Conservation (phyloP, 192 early-diverging fungal genomes). For the Linnemannia hyalina region DNA sequence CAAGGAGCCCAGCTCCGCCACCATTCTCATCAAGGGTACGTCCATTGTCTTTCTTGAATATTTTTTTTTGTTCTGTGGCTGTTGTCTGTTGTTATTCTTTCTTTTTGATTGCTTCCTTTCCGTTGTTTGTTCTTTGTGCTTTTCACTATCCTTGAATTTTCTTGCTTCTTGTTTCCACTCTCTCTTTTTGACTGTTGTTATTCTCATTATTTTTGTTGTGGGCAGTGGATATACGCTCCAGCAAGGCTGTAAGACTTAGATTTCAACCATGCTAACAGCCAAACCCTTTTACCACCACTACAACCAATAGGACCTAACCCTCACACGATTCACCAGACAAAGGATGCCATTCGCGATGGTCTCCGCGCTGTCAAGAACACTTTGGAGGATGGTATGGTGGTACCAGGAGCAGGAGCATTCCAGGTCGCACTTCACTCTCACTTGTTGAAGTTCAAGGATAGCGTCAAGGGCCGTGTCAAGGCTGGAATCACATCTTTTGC, state of each 20-base stretch:
- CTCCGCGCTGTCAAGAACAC: constrained; percentile 98
- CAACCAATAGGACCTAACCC: constrained; percentile 79
- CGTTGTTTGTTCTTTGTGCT: not conserved
- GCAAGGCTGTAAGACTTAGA: too few relatives aligned
- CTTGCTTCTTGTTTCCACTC: not conserved
- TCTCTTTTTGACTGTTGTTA: not conserved
- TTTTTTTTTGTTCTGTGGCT: not conserved
- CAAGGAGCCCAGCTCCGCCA: constrained; percentile 89
- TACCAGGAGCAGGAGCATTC: constrained; percentile 97
- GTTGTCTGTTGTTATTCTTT: constrained; percentile 2
- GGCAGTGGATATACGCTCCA: too few relatives aligned
- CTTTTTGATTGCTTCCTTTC: not conserved
- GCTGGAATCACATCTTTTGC: constrained; percentile 98
- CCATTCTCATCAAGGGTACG: constrained; percentile 92
- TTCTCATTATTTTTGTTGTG: not conserved
- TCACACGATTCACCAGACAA: constrained; percentile 94
- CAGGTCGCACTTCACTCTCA: constrained; percentile 90
- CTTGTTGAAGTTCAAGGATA: constrained; percentile 87
- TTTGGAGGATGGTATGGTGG: constrained; percentile 91
- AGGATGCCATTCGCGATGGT: constrained; percentile 98
- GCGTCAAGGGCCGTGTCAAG: constrained; percentile 93
- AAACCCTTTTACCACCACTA: not conserved
- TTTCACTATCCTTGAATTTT: not conserved
- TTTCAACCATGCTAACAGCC: not conserved
- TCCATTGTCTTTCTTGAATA: not conserved